Base-by-base conservation (phyloP, 2,329 filamentous ascomycete genomes). In the Pseudogymnoascus sp. region DNA sequence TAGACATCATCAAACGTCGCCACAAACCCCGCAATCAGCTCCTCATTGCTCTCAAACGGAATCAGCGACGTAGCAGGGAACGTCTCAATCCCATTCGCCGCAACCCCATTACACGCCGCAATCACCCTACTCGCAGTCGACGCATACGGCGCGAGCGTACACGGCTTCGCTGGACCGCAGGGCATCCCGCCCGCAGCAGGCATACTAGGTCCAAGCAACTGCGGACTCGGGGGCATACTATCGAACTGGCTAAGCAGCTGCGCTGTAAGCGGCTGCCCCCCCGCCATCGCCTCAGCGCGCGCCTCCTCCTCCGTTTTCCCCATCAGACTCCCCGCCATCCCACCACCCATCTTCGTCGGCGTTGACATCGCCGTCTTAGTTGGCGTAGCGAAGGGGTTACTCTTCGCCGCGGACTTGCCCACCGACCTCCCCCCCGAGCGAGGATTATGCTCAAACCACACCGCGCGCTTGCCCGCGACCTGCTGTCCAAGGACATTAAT, bases 381-480 rank as follows among this genome's bases (percentile, higher is more conserved):
- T 25, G 42, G 42, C 25, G 42, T 48, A 6, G 25, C 5, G 9
- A 48, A 48, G 6, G 42, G 42, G 3, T 15, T 29, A 61, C 60
- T 36, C 61, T 51, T 17, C 65, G 58, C 12, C 60, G 64, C 3
- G 67, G 65, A n/a, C 13, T 12, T 44, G 4, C 41, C 41, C 10
- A 2, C 21, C 17, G 41, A 44, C 10, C 42, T 6, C 3, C 42
- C 42, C 42, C 42, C 42, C 2, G 42, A 48, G 5, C 39, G 41
- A 0, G 65, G 65, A 31, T 69, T 62, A 2, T 61, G 36, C 4
- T 66, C 66, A 27, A 68, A 39, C 69, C 69, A 71, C 4, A 69
- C 31, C 12, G 65, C 63, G 12, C 66, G 61, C 60, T 69, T 69
- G 2, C 63, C 65, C 6, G 38, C 29, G 2, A 64, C 44, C 29